Base-by-base conservation (phyloP, 495 filamentous ascomycete species). In the Trichoderma erinaceum region DNA sequence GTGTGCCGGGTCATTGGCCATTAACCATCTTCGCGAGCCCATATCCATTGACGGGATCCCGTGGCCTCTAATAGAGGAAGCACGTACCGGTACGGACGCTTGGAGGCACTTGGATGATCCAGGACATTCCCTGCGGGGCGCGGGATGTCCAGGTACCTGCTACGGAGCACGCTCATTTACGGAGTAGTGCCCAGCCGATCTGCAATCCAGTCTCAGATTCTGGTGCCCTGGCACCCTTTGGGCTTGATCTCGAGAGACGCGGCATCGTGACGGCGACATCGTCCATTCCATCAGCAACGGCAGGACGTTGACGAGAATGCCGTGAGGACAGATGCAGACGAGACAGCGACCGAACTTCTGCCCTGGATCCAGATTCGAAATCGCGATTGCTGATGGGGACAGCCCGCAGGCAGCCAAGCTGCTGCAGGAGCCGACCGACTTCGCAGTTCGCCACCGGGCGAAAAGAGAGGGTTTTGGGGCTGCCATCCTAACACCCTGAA, bases 201-300 rank as follows among this genome's bases (percentile, higher is more conserved):
- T 67, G 65, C 65, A 66, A 38, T 52, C 63, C 13, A 52, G 65
- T 67, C 44, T 67, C 65, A 67, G 65, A 67, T 67, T 48, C 21
- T 61, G 56, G 1, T 15, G 56, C 23, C 23, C 56, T 32, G 27
- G 23, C 56, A 25, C 27, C 23, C 56, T 32, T 25, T 15, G 56
- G 56, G 25, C 15, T 2, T 29, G 13, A 25, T 56, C 56, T 32
- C 56, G 23, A 61, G 56, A 16, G 13, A 3, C n/a, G 44, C 13
- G 44, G 12, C 27, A 12, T 61, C 12, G 12, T 29, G 56, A 32
- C 12, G 11, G 56, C 56, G 32, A 21, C 21, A 38, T 3, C 35
- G 3, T 38, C 35, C 35, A 38, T 38, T 38, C 35, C 35, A 38
- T 7, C 35, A 7, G 4, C 35, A 38, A 5, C 35, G 35, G 35